A percentile compares a stretch with the other conserved stretches of the same genome.
Evolutionary conservation across 371 early-diverging fungal species (phyloP).

Genomic region (Lichtheimia hyalospora): DNA sequence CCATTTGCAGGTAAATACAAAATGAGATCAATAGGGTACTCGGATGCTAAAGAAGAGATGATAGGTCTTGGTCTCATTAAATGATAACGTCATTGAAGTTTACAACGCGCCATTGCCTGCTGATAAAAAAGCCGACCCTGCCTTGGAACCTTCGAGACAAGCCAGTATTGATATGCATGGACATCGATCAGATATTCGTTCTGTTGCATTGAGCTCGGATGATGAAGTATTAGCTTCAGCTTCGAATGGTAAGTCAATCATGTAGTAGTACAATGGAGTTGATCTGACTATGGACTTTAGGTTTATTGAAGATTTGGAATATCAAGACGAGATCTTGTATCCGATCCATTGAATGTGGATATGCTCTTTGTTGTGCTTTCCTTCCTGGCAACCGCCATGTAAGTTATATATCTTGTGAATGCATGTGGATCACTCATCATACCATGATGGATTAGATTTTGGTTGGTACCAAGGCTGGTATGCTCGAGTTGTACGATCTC

Average conservation of each 20-base stretch:
- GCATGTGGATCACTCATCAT: neutral
- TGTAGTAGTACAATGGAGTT: constrained; percentile 23
- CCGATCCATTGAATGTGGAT: constrained; percentile 84
- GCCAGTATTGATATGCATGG: constrained; percentile 82
- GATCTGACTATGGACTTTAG: constrained; percentile 63
- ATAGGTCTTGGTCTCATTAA: constrained; percentile 56
- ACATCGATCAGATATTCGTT: constrained; percentile 90
- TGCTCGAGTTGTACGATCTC: constrained; percentile 86
- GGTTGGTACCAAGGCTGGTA: constrained; percentile 91
- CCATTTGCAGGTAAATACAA: constrained; percentile 35
- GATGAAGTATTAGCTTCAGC: constrained; percentile 85
- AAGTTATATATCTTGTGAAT: constrained; percentile 16
- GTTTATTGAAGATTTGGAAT: constrained; percentile 88
- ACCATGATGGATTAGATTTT: constrained; percentile 53
- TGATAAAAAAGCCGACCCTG: constrained; percentile 49
- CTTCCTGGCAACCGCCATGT: constrained; percentile 88
- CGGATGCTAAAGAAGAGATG: neutral
- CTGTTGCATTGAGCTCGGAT: constrained; percentile 82
- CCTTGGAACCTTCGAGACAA: constrained; percentile 52
- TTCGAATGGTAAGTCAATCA: constrained; percentile 57
- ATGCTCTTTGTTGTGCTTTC: constrained; percentile 85
- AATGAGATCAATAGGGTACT: too few relatives aligned
- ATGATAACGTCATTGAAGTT: constrained; percentile 75
- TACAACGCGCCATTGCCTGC: constrained; percentile 55
- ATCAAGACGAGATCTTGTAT: constrained; percentile 77